phyloP scores from a whole-genome alignment of 768 basidiomycete species.

The Plicaturopsis crispa region DNA sequence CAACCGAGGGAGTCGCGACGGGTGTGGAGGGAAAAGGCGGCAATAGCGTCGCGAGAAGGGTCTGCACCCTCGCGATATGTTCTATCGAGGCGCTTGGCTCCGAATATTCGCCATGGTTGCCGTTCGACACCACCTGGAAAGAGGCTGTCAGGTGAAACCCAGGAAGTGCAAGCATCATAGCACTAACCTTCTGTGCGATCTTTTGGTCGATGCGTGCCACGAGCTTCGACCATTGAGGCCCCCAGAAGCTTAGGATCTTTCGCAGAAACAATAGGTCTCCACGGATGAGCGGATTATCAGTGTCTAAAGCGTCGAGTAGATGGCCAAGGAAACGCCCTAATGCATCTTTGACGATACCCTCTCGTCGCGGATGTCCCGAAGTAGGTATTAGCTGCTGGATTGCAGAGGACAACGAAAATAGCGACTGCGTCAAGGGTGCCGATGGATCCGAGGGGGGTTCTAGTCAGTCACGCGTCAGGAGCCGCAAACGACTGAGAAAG shows the following conservation, averaged over 20 bases:
- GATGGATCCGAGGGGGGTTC: slow-evolving; percentile 36
- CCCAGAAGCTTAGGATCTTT: slow-evolving; percentile 29
- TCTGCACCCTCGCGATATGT: slow-evolving; percentile 49
- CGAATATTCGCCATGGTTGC: slow-evolving; percentile 12
- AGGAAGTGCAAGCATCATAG: slow-evolving; percentile 2
- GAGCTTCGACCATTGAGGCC: slow-evolving; percentile 21
- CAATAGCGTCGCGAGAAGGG: slow-evolving; percentile 52
- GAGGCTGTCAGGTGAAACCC: slow-evolving; percentile 3
- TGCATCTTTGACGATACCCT: slow-evolving; percentile 28
- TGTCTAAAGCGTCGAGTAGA: slow-evolving; percentile 22
- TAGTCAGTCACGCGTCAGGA: slow-evolving; percentile 3
- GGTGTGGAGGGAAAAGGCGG: slow-evolving; percentile 24
- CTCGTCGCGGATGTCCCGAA: slow-evolving; percentile 26
- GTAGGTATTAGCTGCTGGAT: slow-evolving; percentile 50
- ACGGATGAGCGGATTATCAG: slow-evolving; percentile 22
- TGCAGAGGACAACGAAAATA: slow-evolving; percentile 45
- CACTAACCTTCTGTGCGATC: slow-evolving; percentile 20
- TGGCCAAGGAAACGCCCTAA: slow-evolving; percentile 30
- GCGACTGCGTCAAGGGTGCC: slow-evolving; percentile 41
- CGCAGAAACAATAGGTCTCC: slow-evolving; percentile 45
- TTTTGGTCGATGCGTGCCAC: slow-evolving; percentile 18
- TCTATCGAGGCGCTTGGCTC: slow-evolving; percentile 29
- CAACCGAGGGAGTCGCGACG: slow-evolving; percentile 10
- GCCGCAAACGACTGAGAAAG: neutral
- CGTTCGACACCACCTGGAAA: slow-evolving; percentile 3